Conservation (phyloP, 2,329 filamentous ascomycete species). For the Pseudogymnoascus sp. region DNA sequence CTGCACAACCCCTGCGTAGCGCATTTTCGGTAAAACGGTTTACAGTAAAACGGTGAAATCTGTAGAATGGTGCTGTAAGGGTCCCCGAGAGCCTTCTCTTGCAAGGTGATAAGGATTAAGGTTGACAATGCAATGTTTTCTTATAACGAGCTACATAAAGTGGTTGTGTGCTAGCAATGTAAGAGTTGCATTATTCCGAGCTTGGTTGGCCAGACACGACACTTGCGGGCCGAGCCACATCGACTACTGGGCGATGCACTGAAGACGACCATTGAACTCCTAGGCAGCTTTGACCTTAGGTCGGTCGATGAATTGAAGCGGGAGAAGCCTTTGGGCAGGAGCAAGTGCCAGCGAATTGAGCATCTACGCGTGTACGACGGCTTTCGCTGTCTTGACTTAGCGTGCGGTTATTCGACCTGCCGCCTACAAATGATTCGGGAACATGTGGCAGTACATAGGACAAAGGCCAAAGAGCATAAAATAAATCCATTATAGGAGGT, state of each 20-base stretch:
- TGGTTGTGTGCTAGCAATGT: background rate
- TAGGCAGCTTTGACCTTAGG: constrained; percentile 10
- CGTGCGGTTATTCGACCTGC: too few relatives aligned
- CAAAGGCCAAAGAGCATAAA: background rate
- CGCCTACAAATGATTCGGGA: too few relatives aligned
- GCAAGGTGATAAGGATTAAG: background rate
- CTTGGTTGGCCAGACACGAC: background rate
- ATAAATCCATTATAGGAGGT: background rate
- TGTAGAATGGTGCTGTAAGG: background rate
- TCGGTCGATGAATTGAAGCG: background rate
- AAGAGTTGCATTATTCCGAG: constrained; percentile 2
- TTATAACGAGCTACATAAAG: background rate
- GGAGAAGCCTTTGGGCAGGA: background rate
- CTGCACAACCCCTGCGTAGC: background rate
- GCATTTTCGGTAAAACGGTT: background rate
- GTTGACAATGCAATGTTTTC: constrained; percentile 1
- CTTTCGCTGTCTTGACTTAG: too few relatives aligned
- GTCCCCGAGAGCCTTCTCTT: background rate
- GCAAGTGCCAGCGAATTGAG: background rate
- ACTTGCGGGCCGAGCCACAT: constrained; percentile 4
- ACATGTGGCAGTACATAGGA: too few relatives aligned
- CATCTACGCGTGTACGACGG: background rate
- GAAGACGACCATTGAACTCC: background rate
- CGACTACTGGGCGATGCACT: background rate
- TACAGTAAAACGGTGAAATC: background rate